Conservation (phyloP, 129 eudicot genomes). For the Arctium lappa region DNA sequence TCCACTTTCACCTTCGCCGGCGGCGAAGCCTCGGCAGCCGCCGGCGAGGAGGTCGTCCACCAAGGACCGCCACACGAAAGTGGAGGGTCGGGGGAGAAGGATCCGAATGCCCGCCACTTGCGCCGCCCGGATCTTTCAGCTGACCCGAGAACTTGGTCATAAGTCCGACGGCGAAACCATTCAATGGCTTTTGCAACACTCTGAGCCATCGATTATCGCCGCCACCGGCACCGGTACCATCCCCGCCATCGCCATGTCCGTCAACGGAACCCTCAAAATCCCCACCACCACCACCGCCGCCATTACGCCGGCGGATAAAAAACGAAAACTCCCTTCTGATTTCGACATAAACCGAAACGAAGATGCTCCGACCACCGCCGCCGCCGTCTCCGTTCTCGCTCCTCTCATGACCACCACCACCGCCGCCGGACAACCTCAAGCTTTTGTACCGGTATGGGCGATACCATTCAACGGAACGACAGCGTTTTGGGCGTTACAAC, state of each 20-base stretch:
- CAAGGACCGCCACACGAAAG: conserved; percentile 84
- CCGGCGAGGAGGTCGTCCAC: conserved; percentile 41
- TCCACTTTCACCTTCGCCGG: neutral
- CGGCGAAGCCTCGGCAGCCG: conserved; percentile 23
- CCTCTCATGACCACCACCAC: conserved; percentile 47
- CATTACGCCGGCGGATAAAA: neutral
- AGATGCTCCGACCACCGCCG: neutral
- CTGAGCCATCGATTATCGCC: conserved; percentile 66
- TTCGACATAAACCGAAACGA: conserved; percentile 35
- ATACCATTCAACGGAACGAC: conserved; percentile 43
- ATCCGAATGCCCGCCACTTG: conserved; percentile 80
- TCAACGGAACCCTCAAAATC: conserved; percentile 59
- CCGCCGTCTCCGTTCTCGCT: conserved; percentile 25
- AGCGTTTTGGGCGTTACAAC: conserved; percentile 50
- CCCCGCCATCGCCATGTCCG: conserved; percentile 71
- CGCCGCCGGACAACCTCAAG: conserved; percentile 23
- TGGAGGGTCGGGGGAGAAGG: conserved; percentile 74
- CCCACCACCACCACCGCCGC: conserved; percentile 45
- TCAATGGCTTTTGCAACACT: conserved; percentile 67
- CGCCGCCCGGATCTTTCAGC: conserved; percentile 69
- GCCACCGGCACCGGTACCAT: conserved; percentile 83
- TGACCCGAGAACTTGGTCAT: conserved; percentile 74
- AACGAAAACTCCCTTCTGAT: conserved; percentile 45
- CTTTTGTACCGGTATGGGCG: conserved; percentile 47
- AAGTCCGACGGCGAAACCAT: conserved; percentile 83